A percentile compares a stretch with the other conserved stretches of the same genome.
Conservation (phyloP, 1,284 basidiomycete species). For the Pulchroboletus neoregius region DNA sequence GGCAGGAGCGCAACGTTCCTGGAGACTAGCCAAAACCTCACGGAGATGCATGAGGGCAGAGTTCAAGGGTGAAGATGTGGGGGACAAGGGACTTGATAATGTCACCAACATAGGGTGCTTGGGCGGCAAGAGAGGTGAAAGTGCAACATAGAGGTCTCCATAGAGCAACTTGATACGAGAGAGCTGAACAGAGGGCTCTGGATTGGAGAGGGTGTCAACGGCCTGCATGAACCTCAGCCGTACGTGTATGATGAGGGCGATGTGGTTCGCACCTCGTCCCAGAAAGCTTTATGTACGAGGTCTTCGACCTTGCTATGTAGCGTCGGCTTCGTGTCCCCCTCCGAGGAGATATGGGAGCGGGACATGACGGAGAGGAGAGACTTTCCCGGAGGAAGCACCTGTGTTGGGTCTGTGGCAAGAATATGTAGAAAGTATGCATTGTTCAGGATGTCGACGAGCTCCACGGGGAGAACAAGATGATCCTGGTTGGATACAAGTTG, state of each 20-base stretch:
- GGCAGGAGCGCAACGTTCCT: slow-evolving; percentile 60
- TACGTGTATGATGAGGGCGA: slow-evolving; percentile 1
- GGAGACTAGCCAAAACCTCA: slow-evolving; percentile 47
- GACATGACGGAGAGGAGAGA: slow-evolving; percentile 61
- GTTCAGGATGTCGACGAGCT: slow-evolving; percentile 51
- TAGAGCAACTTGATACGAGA: slow-evolving; percentile 52
- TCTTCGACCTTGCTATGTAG: slow-evolving; percentile 51
- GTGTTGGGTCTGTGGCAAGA: slow-evolving; percentile 54
- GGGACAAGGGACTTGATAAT: slow-evolving; percentile 55
- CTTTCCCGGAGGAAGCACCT: slow-evolving; percentile 63
- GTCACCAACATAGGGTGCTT: slow-evolving; percentile 44
- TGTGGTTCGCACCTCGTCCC: slow-evolving; percentile 56
- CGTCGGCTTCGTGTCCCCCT: slow-evolving; percentile 27
- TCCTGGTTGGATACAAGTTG: slow-evolving; percentile 30
- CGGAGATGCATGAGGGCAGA: slow-evolving; percentile 50
- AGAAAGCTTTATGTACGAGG: slow-evolving; percentile 60
- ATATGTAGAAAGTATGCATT: slow-evolving; percentile 60
- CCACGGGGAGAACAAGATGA: slow-evolving; percentile 42
- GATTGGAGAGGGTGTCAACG: slow-evolving; percentile 40
- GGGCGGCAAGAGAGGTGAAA: slow-evolving; percentile 52
- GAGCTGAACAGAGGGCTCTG: slow-evolving; percentile 44
- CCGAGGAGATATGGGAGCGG: slow-evolving; percentile 32
- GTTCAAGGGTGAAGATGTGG: slow-evolving; percentile 61
- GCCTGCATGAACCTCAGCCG: slow-evolving; percentile 36
- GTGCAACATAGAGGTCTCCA: slow-evolving; percentile 46